Base-by-base conservation (phyloP, 192 early-diverging fungal species). In the Lobulomyces angularis region DNA sequence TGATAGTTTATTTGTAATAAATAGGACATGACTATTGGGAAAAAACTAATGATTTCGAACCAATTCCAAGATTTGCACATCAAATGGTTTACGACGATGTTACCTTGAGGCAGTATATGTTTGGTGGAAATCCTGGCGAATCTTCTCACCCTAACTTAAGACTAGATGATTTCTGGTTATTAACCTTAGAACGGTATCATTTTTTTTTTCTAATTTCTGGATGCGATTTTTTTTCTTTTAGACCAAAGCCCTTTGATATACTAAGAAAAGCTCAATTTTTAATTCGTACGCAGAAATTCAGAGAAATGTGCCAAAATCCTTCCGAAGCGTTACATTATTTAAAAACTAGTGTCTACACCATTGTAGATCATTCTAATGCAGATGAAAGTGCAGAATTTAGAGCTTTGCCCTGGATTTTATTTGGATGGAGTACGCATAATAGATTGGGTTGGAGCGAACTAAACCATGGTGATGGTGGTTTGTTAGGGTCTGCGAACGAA, bases 71-170 rank as follows among this genome's bases (percentile, higher is more conserved):
- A 21, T 90, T 83, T 64, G 92, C 88, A 0, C 88, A 91, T 46
- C 87, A 94, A 51, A 61, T 90, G 54, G 86, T 87, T 6, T 97
- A 90, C 59, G 82, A 96, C 49, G 52, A 50, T 4, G 52, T 51
- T 14, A 63, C 68, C 5, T 71, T 75, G 37, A 58, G 59, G 3
- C 90, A 97, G 44, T 86, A 82, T 56, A 50, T 97, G 49, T 97
- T 97, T 72, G 93, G 93, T 7, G 93, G 93, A 21, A 96, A 91
- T 43, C 86, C 88, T 3, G 84, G 84, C 3, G 82, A 84, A 24
- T 48, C 41, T 11, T 59, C 48, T 17, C 64, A 72, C 43, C 54
- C 61, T 14, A 77, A 63, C 50, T 61, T 80, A 36, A 59, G 84
- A 20, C 51, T 88, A 7, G 78, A 88, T 45, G 86, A 88, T 51